phyloP scores from a whole-genome alignment of 192 early-diverging fungal genomes.

The Backusella circina region DNA sequence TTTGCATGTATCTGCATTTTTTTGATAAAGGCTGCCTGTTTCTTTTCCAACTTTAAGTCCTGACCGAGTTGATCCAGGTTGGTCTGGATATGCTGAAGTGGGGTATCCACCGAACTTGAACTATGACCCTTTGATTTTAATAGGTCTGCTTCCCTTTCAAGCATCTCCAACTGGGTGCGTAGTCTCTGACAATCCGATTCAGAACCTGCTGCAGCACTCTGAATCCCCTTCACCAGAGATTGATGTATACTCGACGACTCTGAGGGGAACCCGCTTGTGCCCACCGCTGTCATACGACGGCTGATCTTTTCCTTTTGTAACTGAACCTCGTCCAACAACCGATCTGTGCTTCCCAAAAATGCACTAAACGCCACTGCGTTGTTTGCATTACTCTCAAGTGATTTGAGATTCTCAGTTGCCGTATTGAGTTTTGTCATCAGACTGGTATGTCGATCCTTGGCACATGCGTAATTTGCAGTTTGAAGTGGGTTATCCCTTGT shows the following conservation, averaged over 20 bases:
- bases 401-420: not conserved
- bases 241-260: not conserved
- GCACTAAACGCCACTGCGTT: slow-evolving; percentile 8
- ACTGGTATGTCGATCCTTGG: slow-evolving; percentile 1
- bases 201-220: not conserved
- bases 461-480: slow-evolving; percentile 22
- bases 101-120: not conserved
- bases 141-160: not conserved
- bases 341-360: not conserved
- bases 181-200: not conserved
- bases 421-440: slow-evolving; percentile 2
- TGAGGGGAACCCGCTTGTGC: not conserved
- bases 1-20: slow-evolving; percentile 27
- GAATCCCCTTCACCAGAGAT: not conserved
- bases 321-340: slow-evolving; percentile 1
- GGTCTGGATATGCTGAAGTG: not conserved
- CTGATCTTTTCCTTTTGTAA: not conserved
- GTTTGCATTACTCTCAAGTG: slow-evolving; percentile 1
- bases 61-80: not conserved
- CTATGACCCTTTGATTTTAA: not conserved
- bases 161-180: not conserved
- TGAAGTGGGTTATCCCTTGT: slow-evolving; percentile 10
- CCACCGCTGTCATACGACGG: slow-evolving; percentile 2
- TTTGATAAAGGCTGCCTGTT: slow-evolving; percentile 16
- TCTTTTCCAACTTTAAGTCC: slow-evolving; percentile 13